Base-by-base conservation (phyloP, 805 yeast genomes). In the Pichia insulana region DNA sequence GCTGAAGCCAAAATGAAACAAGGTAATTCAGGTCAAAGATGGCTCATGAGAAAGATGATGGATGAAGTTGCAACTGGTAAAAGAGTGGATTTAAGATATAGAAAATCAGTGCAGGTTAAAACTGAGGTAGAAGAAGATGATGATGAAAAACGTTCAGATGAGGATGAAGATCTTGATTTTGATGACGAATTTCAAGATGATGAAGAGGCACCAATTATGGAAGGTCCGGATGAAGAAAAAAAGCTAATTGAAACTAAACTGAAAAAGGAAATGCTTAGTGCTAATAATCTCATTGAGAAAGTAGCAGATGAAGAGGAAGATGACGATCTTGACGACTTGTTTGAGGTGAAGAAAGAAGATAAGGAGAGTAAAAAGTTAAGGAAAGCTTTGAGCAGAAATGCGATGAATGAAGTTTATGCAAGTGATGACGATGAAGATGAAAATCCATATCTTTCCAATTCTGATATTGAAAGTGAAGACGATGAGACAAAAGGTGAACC, bases 101-200 rank as follows among this genome's bases (percentile, higher is more conserved):
- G 73, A 52, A 71, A 52, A 65, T 31, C 37, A 3, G 52, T 66
- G 12, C 74, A 74, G 9, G 69, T 66, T 2, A 44, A 43, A 7
- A 31, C 7, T 18, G 41, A 27, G 11, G 39, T 37, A 28, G 56
- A 60, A 16, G 56, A 43, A 17, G 69, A 55, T 31, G 67, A 59
- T 30, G 71, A 65, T 34, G 64, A 50, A 22, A 63, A 63, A 36
- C 68, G 70, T 44, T 80, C 87, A 10, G 95, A 87, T 44, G 87
- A 84, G 50, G 54, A 51, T 17, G 97, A 89, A 50, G 97, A 88
- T 56, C 66, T 92, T 55, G 98, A 90, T 64, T 90, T 72, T 56
- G 97, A 92, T 52, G 97, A 92, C 60, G 97, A 89, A 60, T 92
- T 92, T 63, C 97, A 92, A 22, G 98, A 92, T 62, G 98, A 92